phyloP scores from a whole-genome alignment of 306 rosid species.

The Corylus americana region DNA sequence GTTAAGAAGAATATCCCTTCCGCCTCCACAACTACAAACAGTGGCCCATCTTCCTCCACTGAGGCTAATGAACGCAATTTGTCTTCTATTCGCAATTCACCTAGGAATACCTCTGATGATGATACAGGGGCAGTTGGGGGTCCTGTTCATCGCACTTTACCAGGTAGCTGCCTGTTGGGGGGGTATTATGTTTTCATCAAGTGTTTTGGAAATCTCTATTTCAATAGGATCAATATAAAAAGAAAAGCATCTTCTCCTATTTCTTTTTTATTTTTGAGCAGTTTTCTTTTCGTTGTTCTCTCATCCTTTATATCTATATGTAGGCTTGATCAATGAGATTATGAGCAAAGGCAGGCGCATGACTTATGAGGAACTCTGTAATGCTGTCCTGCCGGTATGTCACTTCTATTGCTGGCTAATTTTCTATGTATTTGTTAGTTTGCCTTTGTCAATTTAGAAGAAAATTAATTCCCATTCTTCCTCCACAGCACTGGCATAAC shows the following conservation, averaged over 20 bases:
- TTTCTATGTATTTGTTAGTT: conserved; percentile 16
- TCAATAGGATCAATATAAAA: conserved; percentile 5
- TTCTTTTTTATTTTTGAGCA: neutral
- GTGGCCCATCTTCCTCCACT: conserved; percentile 62
- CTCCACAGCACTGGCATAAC: conserved; percentile 88
- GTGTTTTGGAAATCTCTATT: neutral
- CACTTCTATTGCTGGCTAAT: conserved; percentile 19
- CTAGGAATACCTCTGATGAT: conserved; percentile 78
- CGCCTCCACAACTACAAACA: conserved; percentile 58
- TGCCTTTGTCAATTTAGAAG: neutral
- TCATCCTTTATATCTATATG: conserved; percentile 33
- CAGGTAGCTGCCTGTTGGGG: conserved; percentile 63
- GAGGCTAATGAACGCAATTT: conserved; percentile 68
- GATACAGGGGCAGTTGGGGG: conserved; percentile 71
- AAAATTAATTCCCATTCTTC: conserved; percentile 18
- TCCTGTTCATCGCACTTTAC: conserved; percentile 86
- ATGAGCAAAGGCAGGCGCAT: conserved; percentile 94
- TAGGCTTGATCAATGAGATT: conserved; percentile 92
- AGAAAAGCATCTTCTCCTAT: neutral
- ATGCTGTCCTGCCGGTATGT: conserved; percentile 90
- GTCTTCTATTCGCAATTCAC: conserved; percentile 61
- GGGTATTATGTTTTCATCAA: neutral
- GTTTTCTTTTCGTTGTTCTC: conserved; percentile 14
- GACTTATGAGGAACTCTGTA: conserved; percentile 91
- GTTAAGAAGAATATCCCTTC: conserved; percentile 47